phyloP scores from a whole-genome alignment of 2,329 filamentous ascomycete genomes.

The Ophiostoma sp. region DNA sequence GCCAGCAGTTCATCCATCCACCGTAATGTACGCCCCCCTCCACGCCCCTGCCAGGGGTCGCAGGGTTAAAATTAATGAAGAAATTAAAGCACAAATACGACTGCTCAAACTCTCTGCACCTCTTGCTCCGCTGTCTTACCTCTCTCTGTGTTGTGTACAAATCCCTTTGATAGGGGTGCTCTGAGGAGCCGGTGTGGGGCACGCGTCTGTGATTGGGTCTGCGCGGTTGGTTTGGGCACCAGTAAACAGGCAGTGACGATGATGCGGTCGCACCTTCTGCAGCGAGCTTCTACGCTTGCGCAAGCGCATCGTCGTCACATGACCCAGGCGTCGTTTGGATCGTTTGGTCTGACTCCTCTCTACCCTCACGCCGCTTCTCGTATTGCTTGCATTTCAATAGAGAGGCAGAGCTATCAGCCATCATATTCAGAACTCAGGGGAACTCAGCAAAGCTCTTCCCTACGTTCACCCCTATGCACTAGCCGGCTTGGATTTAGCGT shows the following conservation, averaged over 20 bases:
- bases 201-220: slow-evolving; percentile 10
- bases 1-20: background rate
- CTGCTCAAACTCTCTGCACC: background rate
- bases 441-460: background rate
- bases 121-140: background rate
- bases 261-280: background rate
- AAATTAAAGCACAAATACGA: background rate
- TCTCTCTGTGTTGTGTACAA: background rate
- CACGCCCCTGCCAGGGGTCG: slow-evolving; percentile 12
- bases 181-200: background rate
- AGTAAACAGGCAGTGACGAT: slow-evolving; percentile 1
- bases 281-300: background rate
- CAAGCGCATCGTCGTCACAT: background rate
- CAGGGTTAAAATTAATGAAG: slow-evolving; percentile 7
- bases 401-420: background rate
- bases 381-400: background rate
- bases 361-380: too few relatives aligned
- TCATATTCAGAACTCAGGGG: background rate
- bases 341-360: too few relatives aligned
- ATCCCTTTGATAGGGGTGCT: background rate
- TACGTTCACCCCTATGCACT: slow-evolving; percentile 10
- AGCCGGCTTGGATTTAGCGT: slow-evolving; percentile 6
- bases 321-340: background rate
- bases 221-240: slow-evolving; percentile 8
- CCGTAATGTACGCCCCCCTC: background rate